Evolutionary conservation across 495 filamentous ascomycete species (phyloP).

Genomic region (Tuber umbilicatum): DNA sequence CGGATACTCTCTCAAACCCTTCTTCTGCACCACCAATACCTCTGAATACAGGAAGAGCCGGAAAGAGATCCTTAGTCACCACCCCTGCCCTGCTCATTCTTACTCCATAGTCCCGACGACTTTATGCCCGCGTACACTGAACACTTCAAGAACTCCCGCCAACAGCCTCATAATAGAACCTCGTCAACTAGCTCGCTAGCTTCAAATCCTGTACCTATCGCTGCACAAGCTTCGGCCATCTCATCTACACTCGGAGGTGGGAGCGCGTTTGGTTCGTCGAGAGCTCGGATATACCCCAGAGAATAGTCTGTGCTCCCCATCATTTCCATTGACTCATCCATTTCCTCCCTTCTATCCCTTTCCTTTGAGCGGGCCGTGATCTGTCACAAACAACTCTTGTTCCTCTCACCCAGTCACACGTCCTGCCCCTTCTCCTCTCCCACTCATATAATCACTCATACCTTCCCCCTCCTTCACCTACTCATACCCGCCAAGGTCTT

Average conservation of each 20-base stretch:
- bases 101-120: conserved; percentile 25
- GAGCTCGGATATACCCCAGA: conserved; percentile 39
- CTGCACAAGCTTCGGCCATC: conserved; percentile 21
- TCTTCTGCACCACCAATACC: conserved; percentile 12
- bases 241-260: conserved; percentile 34
- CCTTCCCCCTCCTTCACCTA: not conserved
- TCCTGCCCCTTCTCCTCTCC: conserved; percentile 5
- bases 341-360: not conserved
- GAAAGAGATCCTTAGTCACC: conserved; percentile 32
- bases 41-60: conserved; percentile 26
- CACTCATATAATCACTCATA: not conserved
- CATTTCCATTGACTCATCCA: conserved; percentile 15
- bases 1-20: conserved; percentile 29
- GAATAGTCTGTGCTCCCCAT: conserved; percentile 36
- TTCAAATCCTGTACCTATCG: conserved; percentile 21
- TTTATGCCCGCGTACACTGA: conserved; percentile 40
- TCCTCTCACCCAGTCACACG: conserved; percentile 4
- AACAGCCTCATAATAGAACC: conserved; percentile 26
- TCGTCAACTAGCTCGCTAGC: conserved; percentile 26
- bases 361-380: conserved; percentile 1
- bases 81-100: conserved; percentile 1
- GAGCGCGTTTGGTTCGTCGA: conserved; percentile 35
- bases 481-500: not conserved
- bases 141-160: conserved; percentile 39
- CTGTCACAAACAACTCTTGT: not conserved